Evolutionary conservation across 352 stramenopile species (phyloP).

Genomic region (Pythium oligandrum): DNA sequence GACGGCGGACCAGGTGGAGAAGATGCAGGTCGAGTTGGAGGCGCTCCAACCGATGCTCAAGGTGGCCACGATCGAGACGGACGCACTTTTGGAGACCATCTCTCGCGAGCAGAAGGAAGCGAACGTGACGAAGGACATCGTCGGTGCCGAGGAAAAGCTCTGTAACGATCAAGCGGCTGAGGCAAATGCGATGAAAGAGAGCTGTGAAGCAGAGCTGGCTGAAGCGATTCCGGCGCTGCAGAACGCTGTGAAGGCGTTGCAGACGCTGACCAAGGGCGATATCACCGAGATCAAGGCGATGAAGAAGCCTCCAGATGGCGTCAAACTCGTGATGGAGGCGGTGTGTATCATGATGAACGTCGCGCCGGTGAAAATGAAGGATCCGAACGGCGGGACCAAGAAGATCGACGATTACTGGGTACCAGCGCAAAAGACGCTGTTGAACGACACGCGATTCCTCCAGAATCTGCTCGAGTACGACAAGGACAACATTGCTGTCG

Average conservation of each 20-base stretch:
- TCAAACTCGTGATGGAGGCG: slow-evolving; percentile 94
- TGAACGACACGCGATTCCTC: slow-evolving; percentile 91
- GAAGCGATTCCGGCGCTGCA: slow-evolving; percentile 91
- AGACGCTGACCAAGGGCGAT: slow-evolving; percentile 92
- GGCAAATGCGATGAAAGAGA: slow-evolving; percentile 87
- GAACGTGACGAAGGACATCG: slow-evolving; percentile 81
- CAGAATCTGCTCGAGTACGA: slow-evolving; percentile 94
- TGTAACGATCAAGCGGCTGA: slow-evolving; percentile 85
- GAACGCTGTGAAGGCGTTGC: slow-evolving; percentile 87
- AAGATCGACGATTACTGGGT: slow-evolving; percentile 95
- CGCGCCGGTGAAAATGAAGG: slow-evolving; percentile 89
- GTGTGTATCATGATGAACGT: slow-evolving; percentile 96
- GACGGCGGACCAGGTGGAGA: slow-evolving; percentile 90
- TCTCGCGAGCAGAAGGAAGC: slow-evolving; percentile 85
- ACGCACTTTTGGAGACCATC: slow-evolving; percentile 88
- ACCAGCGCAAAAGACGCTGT: slow-evolving; percentile 89
- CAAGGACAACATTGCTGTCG: slow-evolving; percentile 91
- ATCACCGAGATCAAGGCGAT: slow-evolving; percentile 97
- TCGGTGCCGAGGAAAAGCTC: slow-evolving; percentile 80
- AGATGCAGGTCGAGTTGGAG: slow-evolving; percentile 92
- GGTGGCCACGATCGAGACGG: slow-evolving; percentile 88
- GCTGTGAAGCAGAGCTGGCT: slow-evolving; percentile 89
- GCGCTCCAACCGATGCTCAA: slow-evolving; percentile 91
- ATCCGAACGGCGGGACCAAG: slow-evolving; percentile 87
- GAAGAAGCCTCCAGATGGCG: slow-evolving; percentile 92